Base-by-base conservation (phyloP, 345 rosid species). In the Aquilaria malaccensis region DNA sequence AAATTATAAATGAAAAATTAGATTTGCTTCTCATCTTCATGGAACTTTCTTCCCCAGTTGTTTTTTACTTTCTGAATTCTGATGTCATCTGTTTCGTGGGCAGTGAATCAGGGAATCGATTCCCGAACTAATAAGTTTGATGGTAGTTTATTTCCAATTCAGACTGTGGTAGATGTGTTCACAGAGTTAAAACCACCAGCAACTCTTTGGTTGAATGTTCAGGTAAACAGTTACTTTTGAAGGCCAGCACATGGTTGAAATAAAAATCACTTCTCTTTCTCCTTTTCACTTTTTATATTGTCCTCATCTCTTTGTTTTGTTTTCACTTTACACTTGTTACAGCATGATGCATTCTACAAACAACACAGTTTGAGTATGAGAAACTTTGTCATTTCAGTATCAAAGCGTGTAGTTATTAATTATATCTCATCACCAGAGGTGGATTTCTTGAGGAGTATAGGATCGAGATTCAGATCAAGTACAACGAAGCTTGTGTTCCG, bases 381-480 rank as follows among this genome's bases (percentile, higher is more conserved):
- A 73, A 70, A 31, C 31, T 81, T 48, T 58, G 81, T 87, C 45
- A 69, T 77, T 56, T 64, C 89, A 48, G 47, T 77, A 11, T 72
- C 74, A 45, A 81, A 50, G 63, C 77, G 57, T 9, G 66, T 68
- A 57, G 61, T 67, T 43, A 29, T 86, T 22, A 65, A 56, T 45
- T 81, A 80, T 69, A 80, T 89, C 72, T 89, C 97, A 50, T 89
- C 97, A 50, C 88, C 91, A 3, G 95, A 87, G 51, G 81, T 79
- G 61, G 64, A 31, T 61, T 87, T 87, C 74, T 64, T 89, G 77
- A 61, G 31, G 67, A 66, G 67, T 66, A 58, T 89, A 60, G 72
- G 65, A 50, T 2, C 75, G 0, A 56, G 70, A 55, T 55, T 89
- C 70, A 80, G 68, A 14, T 70, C 61, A 14, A 60, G 54, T 22